Evolutionary conservation across 2,329 filamentous ascomycete genomes (phyloP).

Genomic region (Plenodomus lindquistii): DNA sequence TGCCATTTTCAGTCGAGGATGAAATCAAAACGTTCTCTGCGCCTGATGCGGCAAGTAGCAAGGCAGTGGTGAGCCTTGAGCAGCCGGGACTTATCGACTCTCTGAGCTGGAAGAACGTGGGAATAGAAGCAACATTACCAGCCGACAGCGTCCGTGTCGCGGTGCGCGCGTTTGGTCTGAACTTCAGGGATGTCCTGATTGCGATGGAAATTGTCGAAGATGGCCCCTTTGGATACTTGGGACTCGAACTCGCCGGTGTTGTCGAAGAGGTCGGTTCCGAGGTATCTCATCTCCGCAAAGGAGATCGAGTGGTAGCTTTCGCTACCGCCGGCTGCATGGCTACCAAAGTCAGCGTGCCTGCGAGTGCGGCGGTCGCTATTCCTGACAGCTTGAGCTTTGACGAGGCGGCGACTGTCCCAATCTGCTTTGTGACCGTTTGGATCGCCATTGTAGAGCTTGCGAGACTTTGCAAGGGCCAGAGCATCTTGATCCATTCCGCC

Average conservation of each 20-base stretch:
- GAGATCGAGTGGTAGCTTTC: slow-evolving; percentile 1
- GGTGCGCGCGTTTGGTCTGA: slow-evolving; percentile 4
- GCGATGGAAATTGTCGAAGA: slow-evolving; percentile 30
- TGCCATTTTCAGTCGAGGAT: not conserved
- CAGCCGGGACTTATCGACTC: not conserved
- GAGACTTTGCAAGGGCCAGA: not conserved
- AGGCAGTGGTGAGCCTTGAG: not conserved
- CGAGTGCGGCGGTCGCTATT: not conserved
- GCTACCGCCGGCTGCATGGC: not conserved
- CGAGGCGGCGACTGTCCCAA: not conserved
- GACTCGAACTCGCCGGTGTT: not conserved
- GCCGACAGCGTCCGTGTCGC: not conserved
- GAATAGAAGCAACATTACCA: not conserved
- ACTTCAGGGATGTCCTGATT: slow-evolving; percentile 15
- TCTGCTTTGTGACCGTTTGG: not conserved
- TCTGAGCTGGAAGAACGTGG: slow-evolving; percentile 16
- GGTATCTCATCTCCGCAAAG: not conserved
- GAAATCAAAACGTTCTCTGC: not conserved
- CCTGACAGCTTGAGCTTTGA: slow-evolving; percentile 1
- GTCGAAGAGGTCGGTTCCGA: not conserved
- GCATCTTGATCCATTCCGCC: not conserved
- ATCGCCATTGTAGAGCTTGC: not conserved
- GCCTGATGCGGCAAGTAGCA: not conserved
- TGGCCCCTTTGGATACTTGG: not conserved
- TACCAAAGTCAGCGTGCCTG: not conserved